These are phyloP conservation scores for Cucurbita ficifolia DNA, from an alignment of 306 rosid species.

Conservation along the genomic window DNA sequence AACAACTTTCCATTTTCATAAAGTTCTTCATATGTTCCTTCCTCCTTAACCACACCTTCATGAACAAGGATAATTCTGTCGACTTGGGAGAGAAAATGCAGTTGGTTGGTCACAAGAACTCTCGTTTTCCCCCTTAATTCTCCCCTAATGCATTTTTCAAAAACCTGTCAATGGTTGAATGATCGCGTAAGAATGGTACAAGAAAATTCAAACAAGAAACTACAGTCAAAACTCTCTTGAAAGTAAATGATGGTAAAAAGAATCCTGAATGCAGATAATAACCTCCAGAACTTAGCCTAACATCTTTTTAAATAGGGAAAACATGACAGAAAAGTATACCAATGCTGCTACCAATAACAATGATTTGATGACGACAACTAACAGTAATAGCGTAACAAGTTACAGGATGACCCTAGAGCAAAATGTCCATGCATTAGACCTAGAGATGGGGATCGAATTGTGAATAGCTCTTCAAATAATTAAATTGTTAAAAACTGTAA, in stretches of 20 bases:
- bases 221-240: background rate
- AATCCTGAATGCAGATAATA: background rate
- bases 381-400: background rate
- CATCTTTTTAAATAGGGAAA: background rate
- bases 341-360: background rate
- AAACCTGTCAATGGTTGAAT: slow-evolving; percentile 40
- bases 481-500: background rate
- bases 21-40: slow-evolving; percentile 83
- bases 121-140: slow-evolving; percentile 70
- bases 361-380: background rate
- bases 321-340: background rate
- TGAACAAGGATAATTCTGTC: slow-evolving; percentile 66
- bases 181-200: slow-evolving; percentile 2
- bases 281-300: background rate
- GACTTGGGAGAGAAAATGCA: slow-evolving; percentile 82
- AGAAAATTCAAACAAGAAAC: background rate
- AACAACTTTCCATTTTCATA: slow-evolving; percentile 53
- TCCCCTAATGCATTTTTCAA: slow-evolving; percentile 69
- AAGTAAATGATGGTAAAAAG: background rate
- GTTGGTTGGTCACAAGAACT: slow-evolving; percentile 87
- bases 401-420: background rate
- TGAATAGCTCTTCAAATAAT: background rate
- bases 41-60: slow-evolving; percentile 75
- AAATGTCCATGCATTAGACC: background rate
- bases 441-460: background rate